phyloP scores from a whole-genome alignment of 2,329 filamentous ascomycete species.

The Akanthomyces uredinophilus region DNA sequence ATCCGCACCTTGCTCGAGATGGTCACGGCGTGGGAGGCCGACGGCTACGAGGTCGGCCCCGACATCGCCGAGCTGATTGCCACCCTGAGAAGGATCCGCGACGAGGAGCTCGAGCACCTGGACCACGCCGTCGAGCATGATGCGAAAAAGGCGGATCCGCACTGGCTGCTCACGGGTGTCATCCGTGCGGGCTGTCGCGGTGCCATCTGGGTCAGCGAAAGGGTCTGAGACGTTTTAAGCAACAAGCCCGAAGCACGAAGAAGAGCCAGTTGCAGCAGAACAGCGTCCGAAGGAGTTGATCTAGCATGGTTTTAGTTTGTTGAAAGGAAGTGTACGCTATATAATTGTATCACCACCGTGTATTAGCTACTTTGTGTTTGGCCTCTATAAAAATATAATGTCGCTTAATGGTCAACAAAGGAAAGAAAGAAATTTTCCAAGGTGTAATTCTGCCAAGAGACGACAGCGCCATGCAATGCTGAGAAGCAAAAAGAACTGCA shows the following conservation, averaged over 20 bases:
- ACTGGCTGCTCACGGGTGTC: constrained; percentile 80
- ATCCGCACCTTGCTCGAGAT: constrained; percentile 78
- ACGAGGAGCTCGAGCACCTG: constrained; percentile 95
- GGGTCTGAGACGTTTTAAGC: constrained; percentile 46
- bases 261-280: background rate
- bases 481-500: constrained; percentile 1
- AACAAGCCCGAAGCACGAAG: background rate
- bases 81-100: constrained; percentile 76
- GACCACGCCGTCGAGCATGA: constrained; percentile 94
- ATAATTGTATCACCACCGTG: constrained; percentile 1
- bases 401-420: constrained; percentile 3
- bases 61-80: constrained; percentile 69
- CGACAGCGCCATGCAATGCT: constrained; percentile 8
- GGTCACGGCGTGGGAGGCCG: constrained; percentile 66
- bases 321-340: background rate
- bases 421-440: constrained; percentile 11
- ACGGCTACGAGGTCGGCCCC: constrained; percentile 73
- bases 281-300: background rate
- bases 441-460: background rate
- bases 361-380: background rate
- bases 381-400: constrained; percentile 4
- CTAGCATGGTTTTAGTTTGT: background rate
- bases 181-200: constrained; percentile 87
- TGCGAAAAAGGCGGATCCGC: constrained; percentile 81
- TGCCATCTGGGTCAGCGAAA: constrained; percentile 88